These are phyloP conservation scores for Xylariaceae sp. DNA, from an alignment of 2,329 filamentous ascomycete genomes.

Conservation along the genomic window DNA sequence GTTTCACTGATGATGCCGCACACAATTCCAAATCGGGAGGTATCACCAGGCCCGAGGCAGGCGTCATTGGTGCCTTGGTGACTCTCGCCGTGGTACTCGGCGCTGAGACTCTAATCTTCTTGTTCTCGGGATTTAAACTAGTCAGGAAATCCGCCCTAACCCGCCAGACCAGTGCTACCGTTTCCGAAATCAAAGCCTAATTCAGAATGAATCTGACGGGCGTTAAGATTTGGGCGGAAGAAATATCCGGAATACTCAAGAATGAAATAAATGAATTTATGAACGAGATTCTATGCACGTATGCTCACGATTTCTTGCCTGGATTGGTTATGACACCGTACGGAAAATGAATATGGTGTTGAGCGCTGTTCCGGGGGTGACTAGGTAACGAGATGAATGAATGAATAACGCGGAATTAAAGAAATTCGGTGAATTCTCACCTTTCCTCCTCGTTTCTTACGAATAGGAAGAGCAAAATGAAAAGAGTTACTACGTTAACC, in stretches of 20 bases:
- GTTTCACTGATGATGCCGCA: slow-evolving; percentile 23
- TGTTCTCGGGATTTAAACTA: slow-evolving; percentile 43
- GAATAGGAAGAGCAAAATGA: too few species aligned
- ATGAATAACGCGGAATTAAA: too few species aligned
- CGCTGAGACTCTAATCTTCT: slow-evolving; percentile 42
- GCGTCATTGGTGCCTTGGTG: slow-evolving; percentile 73
- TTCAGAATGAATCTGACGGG: not conserved
- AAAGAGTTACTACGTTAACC: too few species aligned
- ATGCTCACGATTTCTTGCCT: too few species aligned
- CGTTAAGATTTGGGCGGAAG: too few species aligned
- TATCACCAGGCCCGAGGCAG: slow-evolving; percentile 68
- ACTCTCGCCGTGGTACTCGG: slow-evolving; percentile 49
- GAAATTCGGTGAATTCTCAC: too few species aligned
- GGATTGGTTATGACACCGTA: too few species aligned
- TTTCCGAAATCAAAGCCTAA: slow-evolving; percentile 23
- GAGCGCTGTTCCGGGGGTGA: too few species aligned
- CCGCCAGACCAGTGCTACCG: slow-evolving; percentile 4
- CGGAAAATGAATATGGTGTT: too few species aligned
- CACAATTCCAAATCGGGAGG: slow-evolving; percentile 35
- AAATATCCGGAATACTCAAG: not conserved
- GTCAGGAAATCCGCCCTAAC: slow-evolving; percentile 44
- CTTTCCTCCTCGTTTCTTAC: too few species aligned
- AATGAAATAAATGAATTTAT: not conserved
- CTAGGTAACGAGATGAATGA: too few species aligned
- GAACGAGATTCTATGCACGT: too few species aligned